These are phyloP conservation scores for Coriaria nepalensis DNA, from an alignment of 306 rosid species.

Conservation along the genomic window DNA sequence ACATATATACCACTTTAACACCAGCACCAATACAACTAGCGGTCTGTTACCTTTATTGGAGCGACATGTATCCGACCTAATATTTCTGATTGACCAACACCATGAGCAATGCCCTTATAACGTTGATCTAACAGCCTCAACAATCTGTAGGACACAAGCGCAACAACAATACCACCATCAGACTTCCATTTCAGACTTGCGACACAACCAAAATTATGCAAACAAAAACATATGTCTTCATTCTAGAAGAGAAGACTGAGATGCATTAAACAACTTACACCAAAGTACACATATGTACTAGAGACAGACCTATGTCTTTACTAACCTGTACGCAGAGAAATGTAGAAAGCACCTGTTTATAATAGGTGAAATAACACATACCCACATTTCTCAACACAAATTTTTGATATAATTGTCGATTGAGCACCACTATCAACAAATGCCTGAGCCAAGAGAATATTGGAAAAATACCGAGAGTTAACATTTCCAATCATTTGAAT, in stretches of 20 bases:
- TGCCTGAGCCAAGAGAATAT: conserved; percentile 44
- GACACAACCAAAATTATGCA: conserved; percentile 4
- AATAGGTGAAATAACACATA: conserved; percentile 26
- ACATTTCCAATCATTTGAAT: too few relatives aligned
- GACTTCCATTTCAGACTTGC: conserved; percentile 9
- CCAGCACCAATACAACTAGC: not conserved
- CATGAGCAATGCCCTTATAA: conserved; percentile 89
- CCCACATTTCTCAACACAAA: conserved; percentile 95
- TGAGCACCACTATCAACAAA: conserved; percentile 99
- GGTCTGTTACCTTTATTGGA: conserved; percentile 72
- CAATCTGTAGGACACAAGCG: conserved; percentile 43
- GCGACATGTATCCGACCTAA: conserved; percentile 95
- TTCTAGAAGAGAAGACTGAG: not conserved
- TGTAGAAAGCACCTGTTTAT: conserved; percentile 4
- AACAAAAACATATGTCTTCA: not conserved
- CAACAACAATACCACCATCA: conserved; percentile 6
- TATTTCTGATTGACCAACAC: conserved; percentile 96
- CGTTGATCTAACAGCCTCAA: conserved; percentile 92
- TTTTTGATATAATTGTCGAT: conserved; percentile 93
- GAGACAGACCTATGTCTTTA: too few relatives aligned
- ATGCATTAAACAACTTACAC: too few relatives aligned
- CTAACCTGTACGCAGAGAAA: too few relatives aligned
- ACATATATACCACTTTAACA: not conserved
- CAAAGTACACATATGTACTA: too few relatives aligned
- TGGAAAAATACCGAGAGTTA: not conserved